These are phyloP conservation scores for Candida pseudoviswanathii DNA, from an alignment of 1,139 yeast genomes.

Conservation along the genomic window DNA sequence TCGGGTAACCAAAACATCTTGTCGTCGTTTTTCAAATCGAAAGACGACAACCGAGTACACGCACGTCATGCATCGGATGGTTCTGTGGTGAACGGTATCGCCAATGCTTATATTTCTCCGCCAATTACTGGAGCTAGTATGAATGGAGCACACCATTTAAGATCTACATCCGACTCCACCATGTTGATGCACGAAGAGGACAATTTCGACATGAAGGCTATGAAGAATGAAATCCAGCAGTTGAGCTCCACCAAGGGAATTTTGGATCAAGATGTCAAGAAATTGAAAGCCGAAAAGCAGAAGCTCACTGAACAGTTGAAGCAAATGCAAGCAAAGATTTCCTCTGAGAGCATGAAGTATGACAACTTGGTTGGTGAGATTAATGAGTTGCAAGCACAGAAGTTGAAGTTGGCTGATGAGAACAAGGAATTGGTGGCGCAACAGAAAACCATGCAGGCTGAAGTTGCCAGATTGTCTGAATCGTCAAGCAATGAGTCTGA, in stretches of 20 bases:
- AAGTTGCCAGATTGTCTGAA: conserved; percentile 3
- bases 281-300: conserved; percentile 30
- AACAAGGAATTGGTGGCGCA: conserved; percentile 29
- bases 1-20: conserved; percentile 40
- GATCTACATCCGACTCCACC: conserved; percentile 44
- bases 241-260: conserved; percentile 32
- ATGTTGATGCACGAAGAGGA: conserved; percentile 12
- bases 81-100: conserved; percentile 26
- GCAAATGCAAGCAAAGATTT: conserved; percentile 24
- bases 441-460: conserved; percentile 23
- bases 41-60: conserved; percentile 27
- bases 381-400: conserved; percentile 28
- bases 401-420: conserved; percentile 24
- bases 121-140: conserved; percentile 37
- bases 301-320: conserved; percentile 28
- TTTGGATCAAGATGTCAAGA: conserved; percentile 32
- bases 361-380: conserved; percentile 34
- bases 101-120: conserved; percentile 46
- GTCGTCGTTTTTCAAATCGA: conserved; percentile 31
- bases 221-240: conserved; percentile 46
- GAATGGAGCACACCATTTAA: conserved; percentile 26
- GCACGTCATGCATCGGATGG: conserved; percentile 48
- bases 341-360: conserved; percentile 26
- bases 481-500: conserved; percentile 9
- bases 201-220: conserved; percentile 37